phyloP scores from a whole-genome alignment of 2,329 filamentous ascomycete species.

The Clonostachys solani region DNA sequence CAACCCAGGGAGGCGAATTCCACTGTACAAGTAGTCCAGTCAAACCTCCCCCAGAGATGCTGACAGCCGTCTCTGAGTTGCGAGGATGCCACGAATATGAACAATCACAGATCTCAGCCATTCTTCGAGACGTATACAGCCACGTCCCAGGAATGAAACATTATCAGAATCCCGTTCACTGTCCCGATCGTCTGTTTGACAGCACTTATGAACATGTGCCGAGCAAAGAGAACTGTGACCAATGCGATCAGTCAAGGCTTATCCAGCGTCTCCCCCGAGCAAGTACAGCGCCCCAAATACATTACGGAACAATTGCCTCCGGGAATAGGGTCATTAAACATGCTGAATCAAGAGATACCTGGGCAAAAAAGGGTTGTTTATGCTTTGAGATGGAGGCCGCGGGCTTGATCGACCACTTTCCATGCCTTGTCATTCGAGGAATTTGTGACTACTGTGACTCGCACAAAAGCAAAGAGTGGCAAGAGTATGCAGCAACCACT shows the following conservation, averaged over 20 bases:
- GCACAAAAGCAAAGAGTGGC: constrained; percentile 30
- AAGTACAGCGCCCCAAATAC: not conserved
- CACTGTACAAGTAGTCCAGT: not conserved
- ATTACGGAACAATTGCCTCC: constrained; percentile 3
- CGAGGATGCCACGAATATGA: not conserved
- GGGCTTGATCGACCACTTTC: constrained; percentile 13
- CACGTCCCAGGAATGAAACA: not conserved
- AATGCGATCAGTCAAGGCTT: not conserved
- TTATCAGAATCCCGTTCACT: not conserved
- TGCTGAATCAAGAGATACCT: not conserved
- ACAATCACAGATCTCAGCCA: not conserved
- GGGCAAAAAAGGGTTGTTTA: not conserved
- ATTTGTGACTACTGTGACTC: constrained; percentile 31
- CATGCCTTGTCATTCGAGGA: constrained; percentile 24
- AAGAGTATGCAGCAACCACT: constrained; percentile 22
- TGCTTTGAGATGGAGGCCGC: constrained; percentile 22
- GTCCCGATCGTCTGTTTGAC: not conserved
- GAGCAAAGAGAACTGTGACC: not conserved
- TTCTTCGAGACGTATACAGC: not conserved
- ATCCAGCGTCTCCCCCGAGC: not conserved
- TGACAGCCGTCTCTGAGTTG: not conserved
- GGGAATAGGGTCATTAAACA: constrained; percentile 1
- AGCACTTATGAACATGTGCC: not conserved
- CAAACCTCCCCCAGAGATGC: not conserved
- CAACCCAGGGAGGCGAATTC: not conserved